Conservation (phyloP, 495 filamentous ascomycete genomes). For the Talaromyces liani region DNA sequence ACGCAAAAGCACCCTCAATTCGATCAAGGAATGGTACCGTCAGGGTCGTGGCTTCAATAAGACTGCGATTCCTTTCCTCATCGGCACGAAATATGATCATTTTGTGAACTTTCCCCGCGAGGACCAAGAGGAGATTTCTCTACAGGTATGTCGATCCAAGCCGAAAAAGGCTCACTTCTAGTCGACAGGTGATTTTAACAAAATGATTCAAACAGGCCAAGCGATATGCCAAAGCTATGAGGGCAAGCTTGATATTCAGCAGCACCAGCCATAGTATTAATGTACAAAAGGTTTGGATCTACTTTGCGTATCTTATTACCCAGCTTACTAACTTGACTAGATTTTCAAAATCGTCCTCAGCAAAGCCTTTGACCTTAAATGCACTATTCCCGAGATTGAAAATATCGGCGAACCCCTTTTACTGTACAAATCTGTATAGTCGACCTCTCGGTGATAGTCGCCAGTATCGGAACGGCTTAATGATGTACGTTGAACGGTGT, state of each 20-base stretch:
- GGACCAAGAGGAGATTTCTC: constrained; percentile 96
- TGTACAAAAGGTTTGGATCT: constrained; percentile 80
- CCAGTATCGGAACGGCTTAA: constrained; percentile 15
- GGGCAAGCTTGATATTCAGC: constrained; percentile 92
- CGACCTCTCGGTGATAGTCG: neutral
- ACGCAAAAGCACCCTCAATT: constrained; percentile 94
- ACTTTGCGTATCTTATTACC: constrained; percentile 8
- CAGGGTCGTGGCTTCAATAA: constrained; percentile 98
- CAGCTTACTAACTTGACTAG: constrained; percentile 40
- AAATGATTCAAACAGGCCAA: constrained; percentile 55
- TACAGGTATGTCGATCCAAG: constrained; percentile 54
- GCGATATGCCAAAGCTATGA: constrained; percentile 96
- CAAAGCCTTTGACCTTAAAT: constrained; percentile 97
- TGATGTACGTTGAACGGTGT: constrained; percentile 27
- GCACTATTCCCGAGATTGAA: constrained; percentile 97
- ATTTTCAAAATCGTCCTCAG: constrained; percentile 99
- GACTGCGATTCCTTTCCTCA: constrained; percentile 93
- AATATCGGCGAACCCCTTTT: constrained; percentile 94
- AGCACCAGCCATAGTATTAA: constrained; percentile 99
- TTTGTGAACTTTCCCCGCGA: constrained; percentile 97
- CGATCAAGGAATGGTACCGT: constrained; percentile 99
- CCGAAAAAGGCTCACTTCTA: neutral
- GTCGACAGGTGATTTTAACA: neutral
- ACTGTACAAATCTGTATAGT: constrained; percentile 74
- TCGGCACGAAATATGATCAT: constrained; percentile 97